A percentile compares a stretch with the other conserved stretches of the same genome.
Evolutionary conservation across 441 rosid genomes (phyloP).

Genomic region (Gossypium davidsonii): DNA sequence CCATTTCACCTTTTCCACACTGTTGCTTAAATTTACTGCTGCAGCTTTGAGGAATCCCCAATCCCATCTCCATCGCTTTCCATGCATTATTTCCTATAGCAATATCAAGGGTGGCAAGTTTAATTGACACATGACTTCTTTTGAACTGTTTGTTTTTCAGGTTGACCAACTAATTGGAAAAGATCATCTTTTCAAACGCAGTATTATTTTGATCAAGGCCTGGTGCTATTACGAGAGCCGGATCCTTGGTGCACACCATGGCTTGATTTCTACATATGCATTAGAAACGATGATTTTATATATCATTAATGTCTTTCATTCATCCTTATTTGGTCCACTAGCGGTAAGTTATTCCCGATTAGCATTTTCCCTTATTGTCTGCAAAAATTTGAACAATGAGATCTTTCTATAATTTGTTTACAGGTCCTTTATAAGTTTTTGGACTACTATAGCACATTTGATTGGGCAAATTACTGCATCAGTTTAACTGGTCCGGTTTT

Average conservation of each 20-base stretch:
- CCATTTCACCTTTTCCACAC: not conserved
- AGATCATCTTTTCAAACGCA: slow-evolving; percentile 80
- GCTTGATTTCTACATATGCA: slow-evolving; percentile 83
- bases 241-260: slow-evolving; percentile 81
- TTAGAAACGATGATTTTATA: slow-evolving; percentile 68
- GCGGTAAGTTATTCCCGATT: slow-evolving; percentile 41
- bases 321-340: slow-evolving; percentile 67
- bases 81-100: not conserved
- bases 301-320: slow-evolving; percentile 66
- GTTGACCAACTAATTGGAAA: slow-evolving; percentile 65
- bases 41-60: not conserved
- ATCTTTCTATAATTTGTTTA: slow-evolving; percentile 18
- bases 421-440: slow-evolving; percentile 77
- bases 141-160: slow-evolving; percentile 33
- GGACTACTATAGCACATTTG: slow-evolving; percentile 76
- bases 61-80: not conserved
- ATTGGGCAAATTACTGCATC: slow-evolving; percentile 68
- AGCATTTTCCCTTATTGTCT: slow-evolving; percentile 15
- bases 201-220: slow-evolving; percentile 74
- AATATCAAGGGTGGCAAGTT: not conserved
- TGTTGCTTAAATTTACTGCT: not conserved
- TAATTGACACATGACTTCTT: not conserved
- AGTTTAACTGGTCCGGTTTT: slow-evolving; percentile 56
- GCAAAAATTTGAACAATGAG: slow-evolving; percentile 8
- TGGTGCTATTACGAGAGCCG: slow-evolving; percentile 99